These are phyloP conservation scores for Conticribra guillardii DNA, from an alignment of 108 stramenopile species.

Conservation along the genomic window DNA sequence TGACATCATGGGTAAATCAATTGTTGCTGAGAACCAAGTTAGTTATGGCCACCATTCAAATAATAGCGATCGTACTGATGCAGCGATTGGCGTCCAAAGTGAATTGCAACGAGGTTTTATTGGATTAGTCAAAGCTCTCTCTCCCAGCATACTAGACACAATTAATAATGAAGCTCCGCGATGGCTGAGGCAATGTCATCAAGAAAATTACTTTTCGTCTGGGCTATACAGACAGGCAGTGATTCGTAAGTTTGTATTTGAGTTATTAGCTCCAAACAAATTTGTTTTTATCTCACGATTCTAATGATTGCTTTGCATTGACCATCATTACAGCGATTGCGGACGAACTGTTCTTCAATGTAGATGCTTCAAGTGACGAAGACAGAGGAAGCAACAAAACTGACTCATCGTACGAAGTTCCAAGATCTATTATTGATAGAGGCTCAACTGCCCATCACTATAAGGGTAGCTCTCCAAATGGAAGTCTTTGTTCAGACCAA, in stretches of 20 bases:
- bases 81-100: slow-evolving; percentile 86
- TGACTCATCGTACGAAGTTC: neutral
- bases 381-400: neutral
- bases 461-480: neutral
- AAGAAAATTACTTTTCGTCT: slow-evolving; percentile 81
- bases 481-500: neutral
- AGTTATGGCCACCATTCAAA: slow-evolving; percentile 17
- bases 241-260: slow-evolving; percentile 79
- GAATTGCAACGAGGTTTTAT: slow-evolving; percentile 86
- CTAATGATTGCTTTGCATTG: neutral
- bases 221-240: slow-evolving; percentile 71
- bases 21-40: slow-evolving; percentile 4
- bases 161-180: slow-evolving; percentile 69
- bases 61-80: slow-evolving; percentile 67
- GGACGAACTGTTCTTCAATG: neutral
- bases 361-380: neutral
- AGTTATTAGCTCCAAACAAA: neutral
- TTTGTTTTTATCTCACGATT: neutral
- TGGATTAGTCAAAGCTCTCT: slow-evolving; percentile 63
- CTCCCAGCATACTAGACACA: slow-evolving; percentile 65
- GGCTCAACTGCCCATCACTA: neutral
- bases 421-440: neutral
- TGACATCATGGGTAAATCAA: slow-evolving; percentile 34
- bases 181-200: slow-evolving; percentile 76
- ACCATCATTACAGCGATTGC: neutral